Base-by-base conservation (phyloP, 2,329 filamentous ascomycete species). In the Paracoccidioides brasiliensis region DNA sequence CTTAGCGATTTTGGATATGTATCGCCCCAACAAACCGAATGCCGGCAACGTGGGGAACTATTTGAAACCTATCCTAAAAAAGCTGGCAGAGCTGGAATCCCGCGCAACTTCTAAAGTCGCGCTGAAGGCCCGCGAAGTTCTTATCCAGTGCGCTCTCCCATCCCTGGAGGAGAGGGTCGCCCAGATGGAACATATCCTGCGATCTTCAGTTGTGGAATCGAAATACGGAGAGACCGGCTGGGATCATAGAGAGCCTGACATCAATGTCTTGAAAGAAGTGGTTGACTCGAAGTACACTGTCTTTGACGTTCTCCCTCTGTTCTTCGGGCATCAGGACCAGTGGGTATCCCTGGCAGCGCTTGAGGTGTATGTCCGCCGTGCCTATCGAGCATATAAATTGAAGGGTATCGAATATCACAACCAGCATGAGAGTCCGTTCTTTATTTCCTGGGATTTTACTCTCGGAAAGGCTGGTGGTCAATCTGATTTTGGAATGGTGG, bases 211-310 rank as follows among this genome's bases (percentile, higher is more conserved):
- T 28, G 83, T 96, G 6, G 90, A 98, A 72, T 95, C 90, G n/a
- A 85, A 88, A 63, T 98, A 98, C 67, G 93, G 93, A 57, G 93
- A 98, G 79, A 90, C 88, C 58, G 90, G 91, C 53, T 95, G 88
- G 87, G 91, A 96, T 61, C 93, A 98, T 75, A 81, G 93, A 62
- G 88, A 96, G 72, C 93, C 93, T 50, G 88, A 86, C 72, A 76
- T 95, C 54, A 86, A 94, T 28, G 78, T 95, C 61, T 85, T 98
- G 74, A 95, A 95, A 78, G 93, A 98, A 72, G 90, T 98, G 37
- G 89, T 98, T 53, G 93, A 98, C 72, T 97, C 93, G 55, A 95
- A 95, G 76, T 97, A 94, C 77, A 97, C 91, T 44, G 93, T 98
- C 61, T 95, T 96, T 64, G 93, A 98, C 68, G 93, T 98, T 15